These are phyloP conservation scores for Salix viminalis DNA, from an alignment of 345 rosid genomes.

Conservation along the genomic window DNA sequence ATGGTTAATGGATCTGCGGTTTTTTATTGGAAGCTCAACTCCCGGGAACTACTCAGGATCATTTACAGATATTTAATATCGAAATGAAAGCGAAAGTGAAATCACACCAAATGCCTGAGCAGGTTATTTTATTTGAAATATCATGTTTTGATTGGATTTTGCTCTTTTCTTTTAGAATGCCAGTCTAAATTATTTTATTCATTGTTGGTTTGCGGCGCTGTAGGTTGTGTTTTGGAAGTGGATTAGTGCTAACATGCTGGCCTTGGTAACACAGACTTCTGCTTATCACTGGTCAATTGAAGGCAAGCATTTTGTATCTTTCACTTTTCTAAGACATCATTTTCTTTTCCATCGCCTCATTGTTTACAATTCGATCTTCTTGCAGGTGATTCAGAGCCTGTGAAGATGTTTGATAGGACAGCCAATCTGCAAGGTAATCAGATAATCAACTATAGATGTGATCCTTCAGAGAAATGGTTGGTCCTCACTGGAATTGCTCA, in stretches of 20 bases:
- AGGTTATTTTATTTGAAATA: conserved; percentile 34
- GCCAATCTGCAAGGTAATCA: conserved; percentile 81
- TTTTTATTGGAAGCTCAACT: conserved; percentile 60
- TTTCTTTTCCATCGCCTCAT: neutral
- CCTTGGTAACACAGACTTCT: conserved; percentile 72
- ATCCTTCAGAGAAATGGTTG: conserved; percentile 89
- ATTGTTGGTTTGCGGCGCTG: neutral
- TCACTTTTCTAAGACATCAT: neutral
- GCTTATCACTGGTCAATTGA: conserved; percentile 97
- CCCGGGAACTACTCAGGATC: conserved; percentile 89
- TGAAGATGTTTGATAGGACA: conserved; percentile 87
- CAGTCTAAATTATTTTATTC: neutral
- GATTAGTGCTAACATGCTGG: conserved; percentile 83
- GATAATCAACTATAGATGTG: conserved; percentile 90
- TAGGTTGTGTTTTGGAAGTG: conserved; percentile 97
- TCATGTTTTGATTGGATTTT: neutral
- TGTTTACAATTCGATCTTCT: conserved; percentile 1
- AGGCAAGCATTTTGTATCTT: conserved; percentile 36
- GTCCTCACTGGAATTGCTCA: conserved; percentile 93
- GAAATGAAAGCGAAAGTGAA: conserved; percentile 88
- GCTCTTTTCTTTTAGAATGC: neutral
- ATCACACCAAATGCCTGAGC: conserved; percentile 94
- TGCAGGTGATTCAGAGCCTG: conserved; percentile 88
- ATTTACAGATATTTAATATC: conserved; percentile 90
- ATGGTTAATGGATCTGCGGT: neutral